A percentile compares a stretch with the other conserved stretches of the same genome.
These are phyloP conservation scores for Globisporangium irregulare DNA, from an alignment of 352 stramenopile genomes.

Conservation along the genomic window DNA sequence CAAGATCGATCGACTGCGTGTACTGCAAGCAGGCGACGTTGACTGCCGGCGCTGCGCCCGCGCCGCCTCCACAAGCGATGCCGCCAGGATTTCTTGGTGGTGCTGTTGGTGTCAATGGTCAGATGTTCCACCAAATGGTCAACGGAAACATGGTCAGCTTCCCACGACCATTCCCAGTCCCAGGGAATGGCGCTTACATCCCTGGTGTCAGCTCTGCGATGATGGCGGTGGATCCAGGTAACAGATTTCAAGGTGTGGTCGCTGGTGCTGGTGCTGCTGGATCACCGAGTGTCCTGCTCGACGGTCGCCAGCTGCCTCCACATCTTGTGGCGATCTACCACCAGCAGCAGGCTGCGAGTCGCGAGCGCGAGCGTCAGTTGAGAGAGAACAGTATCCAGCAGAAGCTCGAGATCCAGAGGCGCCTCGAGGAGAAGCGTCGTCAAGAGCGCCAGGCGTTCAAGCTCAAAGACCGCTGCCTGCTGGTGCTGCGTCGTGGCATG, in stretches of 20 bases:
- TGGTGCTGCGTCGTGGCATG: constrained; percentile 72
- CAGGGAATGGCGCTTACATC: neutral
- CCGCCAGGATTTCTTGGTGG: constrained; percentile 3
- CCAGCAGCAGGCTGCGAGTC: constrained; percentile 24
- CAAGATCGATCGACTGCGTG: constrained; percentile 57
- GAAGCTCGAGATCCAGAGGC: constrained; percentile 15
- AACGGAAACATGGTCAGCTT: neutral
- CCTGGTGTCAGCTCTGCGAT: neutral
- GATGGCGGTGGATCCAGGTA: neutral
- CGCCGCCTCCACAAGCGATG: constrained; percentile 19
- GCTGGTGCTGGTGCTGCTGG: neutral
- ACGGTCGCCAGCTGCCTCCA: constrained; percentile 18
- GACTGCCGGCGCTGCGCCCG: constrained; percentile 36
- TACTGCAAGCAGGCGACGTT: constrained; percentile 51
- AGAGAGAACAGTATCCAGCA: constrained; percentile 15
- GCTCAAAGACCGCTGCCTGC: constrained; percentile 52
- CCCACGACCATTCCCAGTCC: constrained; percentile 2
- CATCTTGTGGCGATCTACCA: constrained; percentile 23
- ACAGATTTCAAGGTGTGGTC: neutral
- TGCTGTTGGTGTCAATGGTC: neutral
- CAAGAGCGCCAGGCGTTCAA: constrained; percentile 45
- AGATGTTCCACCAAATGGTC: neutral
- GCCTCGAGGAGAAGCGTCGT: constrained; percentile 24
- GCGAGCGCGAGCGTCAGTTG: constrained; percentile 16
- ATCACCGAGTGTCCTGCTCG: neutral